Base-by-base conservation (phyloP, 306 rosid species). In the Glycyrrhiza uralensis region DNA sequence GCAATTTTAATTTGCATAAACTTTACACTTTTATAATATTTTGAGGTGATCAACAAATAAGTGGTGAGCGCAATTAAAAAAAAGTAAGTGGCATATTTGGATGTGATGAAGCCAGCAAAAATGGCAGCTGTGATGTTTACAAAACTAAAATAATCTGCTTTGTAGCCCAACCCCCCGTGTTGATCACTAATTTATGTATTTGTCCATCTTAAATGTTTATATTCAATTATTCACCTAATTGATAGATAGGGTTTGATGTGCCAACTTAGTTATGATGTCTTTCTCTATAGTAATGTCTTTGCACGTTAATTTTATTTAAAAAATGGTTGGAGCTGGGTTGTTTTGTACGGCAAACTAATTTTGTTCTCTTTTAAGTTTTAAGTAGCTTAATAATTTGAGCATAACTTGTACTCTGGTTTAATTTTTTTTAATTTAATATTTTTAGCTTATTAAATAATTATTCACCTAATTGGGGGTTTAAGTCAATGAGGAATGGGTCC, bases 41-140 rank as follows among this genome's bases (percentile, higher is more conserved):
- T 81, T 32, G 3, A 22, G 47, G 64, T 38, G 49, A 38, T 77
- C 22, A 3, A 9, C 1, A 33, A 63, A 36, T 72, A 42, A 72
- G 75, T 81, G 81, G 78, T 38, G 29, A 10, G 71, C 29, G 58
- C 83, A 67, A 59, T 58, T 62, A 32, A 17, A 18, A 28, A 61
- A 22, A 74, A 30, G 14, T 5, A 18, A 17, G 23, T 5, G 6
- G 51, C 51, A 51, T 20, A 54, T 30, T 47, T 73, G 66, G 28
- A 47, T 5, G 58, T 30, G 64, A 77, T 28, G 36, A 69, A 67
- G 58, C 58, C 33, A 67, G 23, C 54, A 66, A 10, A 77, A 60
- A 74, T 45, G 73, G 71, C 64, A 15, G 77, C 61, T 69, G 18
- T 42, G 74, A 29, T 78, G 56, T 68, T 68, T 22, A 71, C 44